phyloP scores from a whole-genome alignment of 164 flowering plant genomes.

The Aristolochia californica region DNA sequence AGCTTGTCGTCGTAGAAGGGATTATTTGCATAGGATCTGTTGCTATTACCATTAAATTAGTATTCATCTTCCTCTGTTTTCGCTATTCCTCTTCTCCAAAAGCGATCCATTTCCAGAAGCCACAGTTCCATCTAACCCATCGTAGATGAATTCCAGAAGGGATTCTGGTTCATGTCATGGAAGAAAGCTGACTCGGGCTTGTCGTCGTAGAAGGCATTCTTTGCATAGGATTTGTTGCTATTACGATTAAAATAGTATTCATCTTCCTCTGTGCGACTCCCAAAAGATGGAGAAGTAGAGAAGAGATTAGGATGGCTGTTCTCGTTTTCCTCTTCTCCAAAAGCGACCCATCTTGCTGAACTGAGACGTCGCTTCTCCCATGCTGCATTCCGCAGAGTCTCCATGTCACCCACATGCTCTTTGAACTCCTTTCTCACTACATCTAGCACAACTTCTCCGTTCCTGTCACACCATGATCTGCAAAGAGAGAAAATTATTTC shows the following conservation, averaged over 20 bases:
- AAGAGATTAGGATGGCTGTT: conserved; percentile 59
- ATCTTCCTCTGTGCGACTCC: conserved; percentile 10
- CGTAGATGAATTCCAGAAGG: conserved; percentile 33
- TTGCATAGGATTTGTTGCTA: conserved; percentile 1
- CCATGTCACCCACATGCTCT: conserved; percentile 68
- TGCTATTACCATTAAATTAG: not conserved
- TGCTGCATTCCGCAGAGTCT: conserved; percentile 26
- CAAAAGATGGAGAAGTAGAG: conserved; percentile 7
- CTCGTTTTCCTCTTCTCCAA: conserved; percentile 43
- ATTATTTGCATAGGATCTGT: conserved; percentile 10
- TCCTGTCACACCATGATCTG: conserved; percentile 71
- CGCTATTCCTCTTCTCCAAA: no score
- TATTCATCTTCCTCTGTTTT: conserved; percentile 1
- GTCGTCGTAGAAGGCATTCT: conserved; percentile 21
- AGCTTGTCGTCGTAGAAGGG: conserved; percentile 19
- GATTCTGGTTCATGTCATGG: conserved; percentile 20
- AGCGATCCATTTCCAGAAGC: no score
- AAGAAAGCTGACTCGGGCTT: conserved; percentile 17
- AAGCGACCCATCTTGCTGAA: conserved; percentile 47
- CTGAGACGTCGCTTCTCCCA: conserved; percentile 21
- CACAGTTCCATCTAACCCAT: no score
- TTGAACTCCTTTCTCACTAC: conserved; percentile 85
- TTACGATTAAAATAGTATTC: not conserved
- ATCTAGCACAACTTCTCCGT: conserved; percentile 65
- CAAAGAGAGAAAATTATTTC: not conserved